Evolutionary conservation across 805 yeast genomes (phyloP), one percentile per base, ranked within the genome.

Genomic region (Metahyphopichia silvanorum): DNA sequence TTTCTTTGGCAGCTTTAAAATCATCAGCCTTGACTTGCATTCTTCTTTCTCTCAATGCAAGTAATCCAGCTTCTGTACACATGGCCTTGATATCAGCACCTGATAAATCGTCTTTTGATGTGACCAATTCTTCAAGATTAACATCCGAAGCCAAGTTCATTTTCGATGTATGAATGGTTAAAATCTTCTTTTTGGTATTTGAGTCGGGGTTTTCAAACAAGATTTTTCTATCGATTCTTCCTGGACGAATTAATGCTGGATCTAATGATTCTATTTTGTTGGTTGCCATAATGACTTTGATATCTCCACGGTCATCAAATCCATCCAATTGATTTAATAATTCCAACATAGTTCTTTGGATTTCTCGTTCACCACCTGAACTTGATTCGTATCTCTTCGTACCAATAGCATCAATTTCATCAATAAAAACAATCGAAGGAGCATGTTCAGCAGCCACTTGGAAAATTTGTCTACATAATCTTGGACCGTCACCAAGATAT

Each of bases 331-430:
- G 98, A 60, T 91, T 91, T 53, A 91, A 75, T 51, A 91, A 69
- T 65, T 89, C 98, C 75, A 89, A 72, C 98, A 89, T 91, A 22
- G 98, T 91, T 70, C 98, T 81, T 68, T 91, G 98, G 43, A 91
- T 86, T 65, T 91, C 98, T 48, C 96, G 77, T 65, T 91, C 98
- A 55, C 98, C 98, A 27, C 98, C 97, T 14, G 95, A 82, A 47
- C 91, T 95, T 14, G 97, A 87, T 39, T 91, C 96, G 60, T 91
- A 89, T 62, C 99, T 81, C 60, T 91, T 91, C n/a, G 95, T 85
- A 63, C 98, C 99, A 56, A 93, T 93, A 27, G 99, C 98, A 64
- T 93, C 98, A 54, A 93, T 91, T 68, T 93, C 98, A 66, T 93
- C 98, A 45, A 93, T 93, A 54, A 93, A 93, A 22, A 93, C 96